Evolutionary conservation across 2,329 filamentous ascomycete genomes (phyloP).

Genomic region (Corniculantispora saksenae): DNA sequence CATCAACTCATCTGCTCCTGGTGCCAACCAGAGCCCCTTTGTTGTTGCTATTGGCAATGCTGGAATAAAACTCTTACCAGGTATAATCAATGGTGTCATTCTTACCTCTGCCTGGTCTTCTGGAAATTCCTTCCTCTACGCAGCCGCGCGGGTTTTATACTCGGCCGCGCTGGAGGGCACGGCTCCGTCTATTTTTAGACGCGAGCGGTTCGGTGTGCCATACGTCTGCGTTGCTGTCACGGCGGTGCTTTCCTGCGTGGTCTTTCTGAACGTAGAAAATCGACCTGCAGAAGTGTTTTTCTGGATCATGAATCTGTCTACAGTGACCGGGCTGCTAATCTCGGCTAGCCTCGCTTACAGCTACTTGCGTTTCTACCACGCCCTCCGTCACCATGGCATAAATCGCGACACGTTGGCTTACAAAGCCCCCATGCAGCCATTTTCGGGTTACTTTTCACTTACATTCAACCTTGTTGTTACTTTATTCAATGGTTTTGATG

Average conservation of each 20-base stretch:
- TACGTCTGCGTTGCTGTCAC: conserved; percentile 55
- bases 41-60: conserved; percentile 68
- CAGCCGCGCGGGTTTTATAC: conserved; percentile 69
- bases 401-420: conserved; percentile 54
- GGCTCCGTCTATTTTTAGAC: conserved; percentile 63
- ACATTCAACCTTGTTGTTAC: conserved; percentile 61
- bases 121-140: conserved; percentile 64
- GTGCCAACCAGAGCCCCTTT: conserved; percentile 61
- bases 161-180: conserved; percentile 67
- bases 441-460: conserved; percentile 63
- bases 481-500: conserved; percentile 73
- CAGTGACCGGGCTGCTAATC: conserved; percentile 60
- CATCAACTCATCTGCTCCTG: conserved; percentile 44
- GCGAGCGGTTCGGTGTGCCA: conserved; percentile 63
- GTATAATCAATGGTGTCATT: conserved; percentile 68
- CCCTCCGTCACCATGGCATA: conserved; percentile 55
- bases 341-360: conserved; percentile 61
- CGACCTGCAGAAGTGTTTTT: conserved; percentile 65
- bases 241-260: conserved; percentile 62
- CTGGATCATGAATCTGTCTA: conserved; percentile 73
- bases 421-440: conserved; percentile 58
- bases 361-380: conserved; percentile 60
- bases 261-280: conserved; percentile 68
- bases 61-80: conserved; percentile 63
- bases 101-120: conserved; percentile 66